Evolutionary conservation across 164 flowering plant genomes (phyloP), one percentile per base, ranked within the genome.

Genomic region (Nymphaea thermarum): DNA sequence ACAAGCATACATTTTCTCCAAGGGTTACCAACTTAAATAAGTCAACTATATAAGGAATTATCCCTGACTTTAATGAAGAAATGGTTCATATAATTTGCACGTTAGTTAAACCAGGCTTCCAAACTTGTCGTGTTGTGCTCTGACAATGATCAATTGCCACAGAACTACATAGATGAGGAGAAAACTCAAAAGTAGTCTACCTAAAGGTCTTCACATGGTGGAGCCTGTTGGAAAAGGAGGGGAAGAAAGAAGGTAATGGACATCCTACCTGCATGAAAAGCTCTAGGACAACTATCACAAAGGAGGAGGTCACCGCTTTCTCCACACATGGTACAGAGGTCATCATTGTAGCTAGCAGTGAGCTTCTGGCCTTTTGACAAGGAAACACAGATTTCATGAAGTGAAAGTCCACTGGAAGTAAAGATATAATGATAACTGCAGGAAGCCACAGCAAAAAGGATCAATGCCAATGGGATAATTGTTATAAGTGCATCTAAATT

Each of bases 371-470:
- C 96, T 75, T 75, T 80, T 68, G 86, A 86, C 74, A 93, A 72
- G 44, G 91, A 86, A 62, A 83, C 65, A 59, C 96, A 88, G 72
- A 90, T 76, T 71, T 93, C 98, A 70, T 93, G 98, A 76, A 93
- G 93, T 63, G 95, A 81, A 65, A 77, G 55, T 60, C 98, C 96
- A 82, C 78, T 80, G 55, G 96, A 77, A 55, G 89, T 83, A 78
- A 82, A 89, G 64, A 93, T 93, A 81, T 93, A 90, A 47, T 90
- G 96, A 65, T 93, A 90, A 55, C 98, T 90, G 90, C 77, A 79
- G 71, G 71, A 65, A 44, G n/a, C 69, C 6, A 62, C 12, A 62
- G 60, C 60, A 60, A 10, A 6, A 43, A 59, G 43, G 53, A 42
- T 62, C 8, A 62, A 62, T 62, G 41, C 17, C 7, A 4, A 62